A percentile compares a stretch with the other conserved stretches of the same genome.
These are phyloP conservation scores for Phialemoniopsis sp. DNA, from an alignment of 2,329 filamentous ascomycete genomes.

Conservation along the genomic window DNA sequence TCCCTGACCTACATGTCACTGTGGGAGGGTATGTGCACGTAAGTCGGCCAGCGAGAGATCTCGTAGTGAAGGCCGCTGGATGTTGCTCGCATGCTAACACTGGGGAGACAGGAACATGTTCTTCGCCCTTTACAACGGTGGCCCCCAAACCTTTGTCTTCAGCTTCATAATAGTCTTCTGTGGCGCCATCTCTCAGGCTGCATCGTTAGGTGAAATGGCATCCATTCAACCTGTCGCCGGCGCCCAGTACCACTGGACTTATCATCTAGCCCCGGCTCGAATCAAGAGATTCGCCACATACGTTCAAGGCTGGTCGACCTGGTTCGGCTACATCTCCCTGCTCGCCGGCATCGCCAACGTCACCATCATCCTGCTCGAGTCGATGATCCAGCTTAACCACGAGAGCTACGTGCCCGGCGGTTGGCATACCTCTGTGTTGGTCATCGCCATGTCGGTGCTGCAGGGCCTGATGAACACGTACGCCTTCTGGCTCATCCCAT, in stretches of 20 bases:
- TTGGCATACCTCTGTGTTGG: slow-evolving; percentile 33
- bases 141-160: slow-evolving; percentile 22
- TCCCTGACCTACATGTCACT: slow-evolving; percentile 7
- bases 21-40: too few species aligned
- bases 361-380: slow-evolving; percentile 23
- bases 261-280: slow-evolving; percentile 5
- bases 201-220: slow-evolving; percentile 31
- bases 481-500: slow-evolving; percentile 30
- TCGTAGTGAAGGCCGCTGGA: too few species aligned
- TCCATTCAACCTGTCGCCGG: slow-evolving; percentile 33
- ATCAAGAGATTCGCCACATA: slow-evolving; percentile 5
- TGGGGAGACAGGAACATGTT: slow-evolving; percentile 7
- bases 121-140: slow-evolving; percentile 23
- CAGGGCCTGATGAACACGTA: slow-evolving; percentile 21
- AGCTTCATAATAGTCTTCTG: slow-evolving; percentile 21
- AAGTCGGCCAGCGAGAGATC: too few species aligned
- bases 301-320: slow-evolving; percentile 30
- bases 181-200: slow-evolving; percentile 22
- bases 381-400: slow-evolving; percentile 7
- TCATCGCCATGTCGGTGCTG: slow-evolving; percentile 26
- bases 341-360: slow-evolving; percentile 26
- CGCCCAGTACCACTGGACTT: slow-evolving; percentile 37
- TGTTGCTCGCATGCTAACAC: too few species aligned
- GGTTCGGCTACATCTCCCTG: slow-evolving; percentile 31
- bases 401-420: slow-evolving; percentile 5